A percentile compares a stretch with the other conserved stretches of the same genome.
phyloP scores from a whole-genome alignment of 2,329 filamentous ascomycete genomes.

The Dryadomyces quercivorus region DNA sequence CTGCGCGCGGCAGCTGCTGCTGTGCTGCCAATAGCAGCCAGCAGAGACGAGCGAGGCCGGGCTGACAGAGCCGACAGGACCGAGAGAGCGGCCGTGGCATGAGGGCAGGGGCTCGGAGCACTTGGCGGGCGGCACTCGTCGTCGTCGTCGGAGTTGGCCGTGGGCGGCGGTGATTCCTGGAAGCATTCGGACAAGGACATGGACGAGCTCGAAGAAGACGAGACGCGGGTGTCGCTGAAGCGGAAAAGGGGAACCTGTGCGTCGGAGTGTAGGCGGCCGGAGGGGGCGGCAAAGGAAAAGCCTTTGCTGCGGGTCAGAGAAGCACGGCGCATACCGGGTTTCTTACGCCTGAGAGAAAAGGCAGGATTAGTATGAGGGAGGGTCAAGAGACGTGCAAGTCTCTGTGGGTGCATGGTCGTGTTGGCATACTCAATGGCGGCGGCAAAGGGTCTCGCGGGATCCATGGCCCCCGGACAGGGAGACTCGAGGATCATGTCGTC shows the following conservation, averaged over 20 bases:
- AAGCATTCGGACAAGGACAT: slow-evolving; percentile 73
- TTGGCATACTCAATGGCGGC: slow-evolving; percentile 28
- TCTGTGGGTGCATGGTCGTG: not conserved
- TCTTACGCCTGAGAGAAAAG: slow-evolving; percentile 42
- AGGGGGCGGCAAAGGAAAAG: slow-evolving; percentile 54
- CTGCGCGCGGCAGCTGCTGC: slow-evolving; percentile 24
- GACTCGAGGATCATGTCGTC: slow-evolving; percentile 42
- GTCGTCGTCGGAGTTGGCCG: slow-evolving; percentile 16
- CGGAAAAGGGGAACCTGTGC: slow-evolving; percentile 60
- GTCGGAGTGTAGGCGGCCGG: slow-evolving; percentile 48
- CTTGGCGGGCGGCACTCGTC: slow-evolving; percentile 41
- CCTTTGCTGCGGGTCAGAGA: slow-evolving; percentile 65
- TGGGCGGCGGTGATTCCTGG: slow-evolving; percentile 58
- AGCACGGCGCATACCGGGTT: slow-evolving; percentile 55
- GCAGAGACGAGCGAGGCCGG: slow-evolving; percentile 49
- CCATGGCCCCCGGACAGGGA: slow-evolving; percentile 20
- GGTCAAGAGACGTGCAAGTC: slow-evolving; percentile 4
- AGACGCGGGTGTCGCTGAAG: slow-evolving; percentile 40
- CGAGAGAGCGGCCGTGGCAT: slow-evolving; percentile 16
- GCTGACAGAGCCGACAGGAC: slow-evolving; percentile 42
- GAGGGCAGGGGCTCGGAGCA: slow-evolving; percentile 31
- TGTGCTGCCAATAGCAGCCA: slow-evolving; percentile 32
- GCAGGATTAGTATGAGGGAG: not conserved
- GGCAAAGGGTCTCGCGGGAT: slow-evolving; percentile 1
- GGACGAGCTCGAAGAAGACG: slow-evolving; percentile 28